Evolutionary conservation across 2,329 filamentous ascomycete species (phyloP), one percentile per base, ranked within the genome.

Genomic region (Colletotrichum liaoningense): DNA sequence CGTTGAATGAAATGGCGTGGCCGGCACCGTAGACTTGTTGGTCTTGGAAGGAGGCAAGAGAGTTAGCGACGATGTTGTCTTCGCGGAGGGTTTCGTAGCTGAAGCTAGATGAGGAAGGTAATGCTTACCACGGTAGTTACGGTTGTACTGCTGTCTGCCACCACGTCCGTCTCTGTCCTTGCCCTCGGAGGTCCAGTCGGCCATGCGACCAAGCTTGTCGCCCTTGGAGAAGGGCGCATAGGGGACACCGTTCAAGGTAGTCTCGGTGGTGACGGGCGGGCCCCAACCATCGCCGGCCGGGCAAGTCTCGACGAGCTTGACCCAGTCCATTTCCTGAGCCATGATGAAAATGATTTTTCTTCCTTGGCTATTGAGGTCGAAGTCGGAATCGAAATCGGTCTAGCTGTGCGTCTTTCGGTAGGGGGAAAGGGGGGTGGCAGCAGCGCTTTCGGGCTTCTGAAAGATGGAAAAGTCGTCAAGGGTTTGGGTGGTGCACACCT

Each of bases 161-260:
- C 93, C 93, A 74, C 91, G 88, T 63, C 88, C 86, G 78, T 92
- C 90, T 80, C 95, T 88, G 74, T 97, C 94, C 86, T 98, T 98
- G 83, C 94, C 92, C 82, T 98, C 97, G 60, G 92, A 82, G 22
- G 95, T 97, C 97, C 97, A 99, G 88, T 99, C 97, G 74, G 97
- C 97, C 95, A 99, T 98, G 83, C 97, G 95, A 81, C 97, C 97
- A 74, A 99, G 89, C 90, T 98, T 98, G 88, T 99, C 97, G 83
- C 95, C 95, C 86, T 99, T 99, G 78, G 95, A 98, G 88, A 97
- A 99, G 74, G 97, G 97, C 79, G 97, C 97, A 84, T 98, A 99
- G 52, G 97, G 97, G 63, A 98, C 95, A 82, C 97, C 97, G 82
- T 97, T 93, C 80, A 98, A 90, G 75, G 94, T 98, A 76, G 94